These are phyloP conservation scores for Chrysanthemum seticuspe DNA, from an alignment of 129 eudicot species.

Conservation along the genomic window DNA sequence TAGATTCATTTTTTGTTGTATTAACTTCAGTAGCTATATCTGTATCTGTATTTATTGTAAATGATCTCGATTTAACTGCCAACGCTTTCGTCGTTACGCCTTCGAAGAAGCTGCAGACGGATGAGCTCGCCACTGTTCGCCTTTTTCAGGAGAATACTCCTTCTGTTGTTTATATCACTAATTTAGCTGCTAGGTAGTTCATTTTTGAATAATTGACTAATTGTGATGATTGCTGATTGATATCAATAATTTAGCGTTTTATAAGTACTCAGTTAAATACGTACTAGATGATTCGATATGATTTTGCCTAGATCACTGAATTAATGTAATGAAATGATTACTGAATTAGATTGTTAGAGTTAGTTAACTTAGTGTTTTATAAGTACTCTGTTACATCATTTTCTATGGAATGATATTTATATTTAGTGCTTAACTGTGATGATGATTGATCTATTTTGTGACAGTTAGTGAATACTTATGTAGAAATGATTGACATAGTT, in stretches of 20 bases:
- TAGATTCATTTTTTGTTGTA: constrained; percentile 50
- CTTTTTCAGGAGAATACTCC: constrained; percentile 95
- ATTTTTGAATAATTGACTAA: neutral
- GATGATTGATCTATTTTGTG: neutral
- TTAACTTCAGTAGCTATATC: constrained; percentile 65
- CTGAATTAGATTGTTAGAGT: neutral
- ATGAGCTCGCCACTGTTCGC: constrained; percentile 91
- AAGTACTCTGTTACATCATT: constrained; percentile 6
- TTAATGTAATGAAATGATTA: neutral
- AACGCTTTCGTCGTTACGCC: constrained; percentile 82
- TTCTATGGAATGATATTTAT: neutral
- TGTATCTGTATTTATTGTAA: constrained; percentile 15
- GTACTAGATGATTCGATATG: neutral
- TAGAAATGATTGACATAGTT: too few relatives aligned
- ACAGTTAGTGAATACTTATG: neutral
- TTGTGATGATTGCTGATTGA: neutral
- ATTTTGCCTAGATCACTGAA: neutral
- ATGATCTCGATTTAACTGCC: constrained; percentile 58
- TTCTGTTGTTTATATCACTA: constrained; percentile 95
- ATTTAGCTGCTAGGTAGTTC: constrained; percentile 69
- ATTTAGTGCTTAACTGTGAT: neutral
- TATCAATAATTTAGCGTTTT: constrained; percentile 79
- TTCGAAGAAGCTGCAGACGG: constrained; percentile 76
- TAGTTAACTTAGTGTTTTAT: constrained; percentile 61
- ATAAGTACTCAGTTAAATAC: constrained; percentile 25